Evolutionary conservation across 2,329 filamentous ascomycete species (phyloP).

Genomic region (Ascosphaera pollenicola): DNA sequence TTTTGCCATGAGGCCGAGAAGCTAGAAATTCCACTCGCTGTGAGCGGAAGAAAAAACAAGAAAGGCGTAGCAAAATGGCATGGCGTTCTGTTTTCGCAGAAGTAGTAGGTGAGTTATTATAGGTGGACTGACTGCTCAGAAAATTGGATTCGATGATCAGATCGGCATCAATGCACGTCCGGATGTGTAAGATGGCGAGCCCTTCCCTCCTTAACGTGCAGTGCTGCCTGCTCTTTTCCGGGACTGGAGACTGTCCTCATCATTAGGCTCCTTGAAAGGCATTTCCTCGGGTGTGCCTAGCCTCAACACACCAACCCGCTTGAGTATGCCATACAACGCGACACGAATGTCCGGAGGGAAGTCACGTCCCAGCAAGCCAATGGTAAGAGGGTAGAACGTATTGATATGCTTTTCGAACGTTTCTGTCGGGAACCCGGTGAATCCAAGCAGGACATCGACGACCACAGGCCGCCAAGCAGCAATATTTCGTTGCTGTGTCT

Average conservation of each 20-base stretch:
- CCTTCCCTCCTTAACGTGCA: too few relatives aligned
- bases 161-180: not conserved
- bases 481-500: slow-evolving; percentile 92
- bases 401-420: slow-evolving; percentile 62
- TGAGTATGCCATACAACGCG: slow-evolving; percentile 55
- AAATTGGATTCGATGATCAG: not conserved
- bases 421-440: slow-evolving; percentile 55
- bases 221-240: not conserved
- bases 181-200: not conserved
- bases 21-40: too few relatives aligned
- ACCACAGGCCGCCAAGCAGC: slow-evolving; percentile 94
- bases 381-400: slow-evolving; percentile 66
- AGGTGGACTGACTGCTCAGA: too few relatives aligned
- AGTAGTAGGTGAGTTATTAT: too few relatives aligned
- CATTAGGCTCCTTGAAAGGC: not conserved
- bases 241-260: not conserved
- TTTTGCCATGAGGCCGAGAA: not conserved
- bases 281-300: slow-evolving; percentile 21
- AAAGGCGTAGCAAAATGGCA: too few relatives aligned
- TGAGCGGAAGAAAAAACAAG: too few relatives aligned
- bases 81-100: too few relatives aligned
- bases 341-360: slow-evolving; percentile 57
- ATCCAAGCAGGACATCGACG: slow-evolving; percentile 88
- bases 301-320: slow-evolving; percentile 59
- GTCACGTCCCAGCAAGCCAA: slow-evolving; percentile 67